These are phyloP conservation scores for Teunomyces funiuensis DNA, from an alignment of 805 yeast genomes.

Conservation along the genomic window DNA sequence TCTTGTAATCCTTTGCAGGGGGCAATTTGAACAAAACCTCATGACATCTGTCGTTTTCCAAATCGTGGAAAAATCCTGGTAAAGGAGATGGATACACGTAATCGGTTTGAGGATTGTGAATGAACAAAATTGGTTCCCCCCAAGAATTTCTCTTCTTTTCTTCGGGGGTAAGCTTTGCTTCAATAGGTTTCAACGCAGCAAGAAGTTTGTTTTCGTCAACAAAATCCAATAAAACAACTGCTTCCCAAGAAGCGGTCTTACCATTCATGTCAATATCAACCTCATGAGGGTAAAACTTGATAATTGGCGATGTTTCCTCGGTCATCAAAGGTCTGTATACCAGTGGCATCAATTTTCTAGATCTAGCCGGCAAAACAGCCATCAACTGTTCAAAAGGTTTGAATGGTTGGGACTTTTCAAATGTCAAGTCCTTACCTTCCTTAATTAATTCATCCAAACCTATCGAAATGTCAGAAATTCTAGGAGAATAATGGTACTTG, in stretches of 20 bases:
- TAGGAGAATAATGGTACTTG: slow-evolving; percentile 87
- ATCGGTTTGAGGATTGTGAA: slow-evolving; percentile 74
- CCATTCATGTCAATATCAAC: slow-evolving; percentile 91
- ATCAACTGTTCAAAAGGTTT: slow-evolving; percentile 92
- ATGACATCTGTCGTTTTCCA: slow-evolving; percentile 75
- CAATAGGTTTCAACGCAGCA: slow-evolving; percentile 68
- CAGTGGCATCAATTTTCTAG: slow-evolving; percentile 73
- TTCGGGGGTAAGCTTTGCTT: slow-evolving; percentile 59
- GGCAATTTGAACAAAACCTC: slow-evolving; percentile 61
- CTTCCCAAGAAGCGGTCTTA: slow-evolving; percentile 96
- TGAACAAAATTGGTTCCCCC: slow-evolving; percentile 68
- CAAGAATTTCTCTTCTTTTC: slow-evolving; percentile 73
- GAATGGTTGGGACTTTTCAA: slow-evolving; percentile 76
- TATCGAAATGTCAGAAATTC: slow-evolving; percentile 78
- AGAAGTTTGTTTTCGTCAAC: slow-evolving; percentile 80
- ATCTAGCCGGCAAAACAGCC: slow-evolving; percentile 96
- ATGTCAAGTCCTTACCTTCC: slow-evolving; percentile 42
- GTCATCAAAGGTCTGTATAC: slow-evolving; percentile 81
- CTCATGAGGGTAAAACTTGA: slow-evolving; percentile 85
- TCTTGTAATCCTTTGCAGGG: slow-evolving; percentile 41
- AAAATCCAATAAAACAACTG: slow-evolving; percentile 88
- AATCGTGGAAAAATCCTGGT: slow-evolving; percentile 72
- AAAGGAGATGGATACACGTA: slow-evolving; percentile 71
- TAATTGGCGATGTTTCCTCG: slow-evolving; percentile 80
- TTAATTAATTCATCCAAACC: slow-evolving; percentile 62